Percentiles rank a stretch among this genome's conserved stretches.
Evolutionary conservation across 1,284 basidiomycete species (phyloP).

Genomic region (Cryptococcus sp.): DNA sequence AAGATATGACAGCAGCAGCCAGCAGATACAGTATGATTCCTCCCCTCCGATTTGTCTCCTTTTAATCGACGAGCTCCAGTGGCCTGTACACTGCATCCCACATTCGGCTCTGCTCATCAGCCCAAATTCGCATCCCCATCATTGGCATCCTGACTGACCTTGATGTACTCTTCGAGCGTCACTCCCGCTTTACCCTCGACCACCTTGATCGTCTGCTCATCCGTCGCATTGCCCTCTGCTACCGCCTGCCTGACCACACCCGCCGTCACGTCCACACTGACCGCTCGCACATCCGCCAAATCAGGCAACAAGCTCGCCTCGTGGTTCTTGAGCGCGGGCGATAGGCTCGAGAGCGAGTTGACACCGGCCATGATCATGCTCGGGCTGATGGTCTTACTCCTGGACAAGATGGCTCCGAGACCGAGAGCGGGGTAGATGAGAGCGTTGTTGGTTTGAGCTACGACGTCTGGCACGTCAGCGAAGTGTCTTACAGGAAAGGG

Average conservation of each 20-base stretch:
- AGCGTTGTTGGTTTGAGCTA: constrained; percentile 54
- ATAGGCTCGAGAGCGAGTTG: constrained; percentile 61
- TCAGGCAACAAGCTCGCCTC: constrained; percentile 53
- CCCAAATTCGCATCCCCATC: not conserved
- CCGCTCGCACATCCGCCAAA: constrained; percentile 66
- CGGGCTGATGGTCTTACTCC: constrained; percentile 61
- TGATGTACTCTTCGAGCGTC: constrained; percentile 40
- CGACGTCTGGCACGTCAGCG: constrained; percentile 23
- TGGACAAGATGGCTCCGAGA: constrained; percentile 61
- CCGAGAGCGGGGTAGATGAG: constrained; percentile 74
- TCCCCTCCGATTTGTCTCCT: no score
- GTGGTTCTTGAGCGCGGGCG: constrained; percentile 64
- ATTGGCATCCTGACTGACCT: no score
- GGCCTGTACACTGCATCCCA: constrained; percentile 45
- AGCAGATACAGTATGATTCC: no score
- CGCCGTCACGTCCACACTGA: constrained; percentile 52
- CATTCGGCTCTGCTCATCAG: constrained; percentile 27
- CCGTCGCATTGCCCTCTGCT: constrained; percentile 55
- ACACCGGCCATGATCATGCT: constrained; percentile 65
- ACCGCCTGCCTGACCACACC: constrained; percentile 74
- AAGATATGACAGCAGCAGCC: no score
- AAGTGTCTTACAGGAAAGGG: not conserved
- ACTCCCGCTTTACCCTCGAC: constrained; percentile 35
- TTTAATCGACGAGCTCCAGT: constrained; percentile 22
- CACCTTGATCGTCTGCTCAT: constrained; percentile 35